Conservation (phyloP, 305 asterid species). For the Rubia occidens region DNA sequence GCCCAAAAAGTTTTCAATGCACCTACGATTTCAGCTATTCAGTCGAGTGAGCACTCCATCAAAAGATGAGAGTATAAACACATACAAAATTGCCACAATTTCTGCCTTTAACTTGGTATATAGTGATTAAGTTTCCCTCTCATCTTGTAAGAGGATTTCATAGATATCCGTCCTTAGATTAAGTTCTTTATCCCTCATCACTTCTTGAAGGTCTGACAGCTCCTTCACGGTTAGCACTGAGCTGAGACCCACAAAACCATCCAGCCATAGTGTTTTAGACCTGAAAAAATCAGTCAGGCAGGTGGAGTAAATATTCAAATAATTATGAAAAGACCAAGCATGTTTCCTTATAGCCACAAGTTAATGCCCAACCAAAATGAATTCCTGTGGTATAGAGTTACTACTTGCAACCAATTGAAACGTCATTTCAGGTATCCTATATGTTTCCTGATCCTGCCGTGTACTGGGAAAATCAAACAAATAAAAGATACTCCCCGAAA, state of each 20-base stretch:
- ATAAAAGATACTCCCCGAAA: too few relatives aligned
- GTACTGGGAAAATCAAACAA: too few relatives aligned
- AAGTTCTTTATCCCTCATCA: slow-evolving; percentile 91
- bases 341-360: neutral
- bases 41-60: neutral
- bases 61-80: neutral
- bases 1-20: too few relatives aligned
- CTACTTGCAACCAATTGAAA: neutral
- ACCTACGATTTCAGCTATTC: neutral
- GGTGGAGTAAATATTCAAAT: too few relatives aligned
- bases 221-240: slow-evolving; percentile 67
- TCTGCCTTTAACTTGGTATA: neutral
- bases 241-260: slow-evolving; percentile 65
- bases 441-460: too few relatives aligned
- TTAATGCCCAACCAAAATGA: neutral
- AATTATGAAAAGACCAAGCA: too few relatives aligned
- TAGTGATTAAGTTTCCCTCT: slow-evolving; percentile 24
- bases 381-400: neutral
- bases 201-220: slow-evolving; percentile 89
- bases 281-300: too few relatives aligned
- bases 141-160: slow-evolving; percentile 84
- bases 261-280: slow-evolving; percentile 92
- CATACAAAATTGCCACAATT: neutral
- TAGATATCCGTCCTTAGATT: slow-evolving; percentile 85
- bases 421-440: neutral